Evolutionary conservation across 805 yeast genomes (phyloP).

Genomic region (Candida takata): DNA sequence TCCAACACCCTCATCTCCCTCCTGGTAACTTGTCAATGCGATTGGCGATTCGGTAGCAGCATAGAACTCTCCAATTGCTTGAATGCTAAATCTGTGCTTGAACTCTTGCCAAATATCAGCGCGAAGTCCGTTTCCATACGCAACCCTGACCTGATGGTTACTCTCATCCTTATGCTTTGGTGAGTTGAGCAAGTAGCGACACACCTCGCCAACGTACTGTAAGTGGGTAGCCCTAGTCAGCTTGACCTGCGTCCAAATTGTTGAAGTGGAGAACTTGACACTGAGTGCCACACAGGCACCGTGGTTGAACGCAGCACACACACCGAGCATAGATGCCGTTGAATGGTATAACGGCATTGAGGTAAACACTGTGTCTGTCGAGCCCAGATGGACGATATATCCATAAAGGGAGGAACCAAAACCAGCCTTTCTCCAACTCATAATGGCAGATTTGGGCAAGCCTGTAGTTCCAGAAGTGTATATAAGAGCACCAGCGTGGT

Average conservation of each 20-base stretch:
- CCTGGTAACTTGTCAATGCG: conserved; percentile 76
- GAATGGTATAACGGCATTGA: conserved; percentile 96
- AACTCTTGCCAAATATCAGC: conserved; percentile 83
- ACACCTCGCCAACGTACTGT: conserved; percentile 93
- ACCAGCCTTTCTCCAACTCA: conserved; percentile 82
- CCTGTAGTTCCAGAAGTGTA: conserved; percentile 96
- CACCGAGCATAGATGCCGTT: conserved; percentile 84
- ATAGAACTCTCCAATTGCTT: conserved; percentile 81
- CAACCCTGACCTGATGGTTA: conserved; percentile 54
- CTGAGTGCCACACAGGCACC: conserved; percentile 79
- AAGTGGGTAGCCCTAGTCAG: conserved; percentile 67
- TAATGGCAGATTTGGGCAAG: conserved; percentile 85
- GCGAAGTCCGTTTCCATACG: conserved; percentile 88
- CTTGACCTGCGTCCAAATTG: conserved; percentile 86
- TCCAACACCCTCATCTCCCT: conserved; percentile 76
- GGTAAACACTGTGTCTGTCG: conserved; percentile 59
- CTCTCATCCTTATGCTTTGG: conserved; percentile 60
- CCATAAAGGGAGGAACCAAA: conserved; percentile 70
- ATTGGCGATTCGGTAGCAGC: conserved; percentile 92
- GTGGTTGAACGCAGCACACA: conserved; percentile 54
- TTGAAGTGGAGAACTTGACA: conserved; percentile 72
- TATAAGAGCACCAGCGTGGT: conserved; percentile 62
- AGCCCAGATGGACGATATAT: conserved; percentile 52
- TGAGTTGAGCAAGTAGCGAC: conserved; percentile 72
- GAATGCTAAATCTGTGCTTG: conserved; percentile 67